Evolutionary conservation across 2,329 filamentous ascomycete species (phyloP), one percentile per base, ranked within the genome.

Genomic region (Fusarium guadeloupense): DNA sequence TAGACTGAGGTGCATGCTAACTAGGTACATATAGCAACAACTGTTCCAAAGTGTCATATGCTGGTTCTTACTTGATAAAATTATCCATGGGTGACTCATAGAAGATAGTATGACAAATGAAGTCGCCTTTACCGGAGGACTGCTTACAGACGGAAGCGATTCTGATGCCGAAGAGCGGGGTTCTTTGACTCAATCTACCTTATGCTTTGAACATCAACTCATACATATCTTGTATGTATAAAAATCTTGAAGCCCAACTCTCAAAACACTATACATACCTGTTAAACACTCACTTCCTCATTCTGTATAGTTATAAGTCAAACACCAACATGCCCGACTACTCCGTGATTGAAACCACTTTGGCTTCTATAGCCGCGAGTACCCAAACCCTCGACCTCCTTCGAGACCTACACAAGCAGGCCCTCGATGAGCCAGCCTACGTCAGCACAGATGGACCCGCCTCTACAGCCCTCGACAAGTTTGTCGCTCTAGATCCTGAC

Each of bases 401-500:
- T 35, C 68, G 62, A 3, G 63, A 71, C 12, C 59, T 75, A 3
- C 74, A 75, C 52, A 69, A 58, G 10, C 59, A 69, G 38, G 74
- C 74, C 9, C 65, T 75, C 14, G 61, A 65, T 2, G 74, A 75
- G 16, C 53, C 58, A 1, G 52, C 67, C 9, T 75, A 71, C 19
- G 61, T 72, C 23, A 75, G 74, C 50, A 71, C 68, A 26, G 43
- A 60, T 10, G 54, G 56, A 2, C 62, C 65, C 9, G 34, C 41
- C 4, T 61, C 55, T 4, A 63, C 65, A 9, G 65, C 65, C 14
- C 47, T 68, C 17, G 82, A 86, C 67, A 84, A 84, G 66, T 87
- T 87, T 68, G 81, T 88, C 46, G 83, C 83, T 0, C 76, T 89
- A 2, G 84, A 87, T 31, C 73, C 77, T 9, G 84, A 87, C 68